A percentile compares a stretch with the other conserved stretches of the same genome.
Conservation (phyloP, 768 basidiomycete species). For the Mrakia hoshinonis region DNA sequence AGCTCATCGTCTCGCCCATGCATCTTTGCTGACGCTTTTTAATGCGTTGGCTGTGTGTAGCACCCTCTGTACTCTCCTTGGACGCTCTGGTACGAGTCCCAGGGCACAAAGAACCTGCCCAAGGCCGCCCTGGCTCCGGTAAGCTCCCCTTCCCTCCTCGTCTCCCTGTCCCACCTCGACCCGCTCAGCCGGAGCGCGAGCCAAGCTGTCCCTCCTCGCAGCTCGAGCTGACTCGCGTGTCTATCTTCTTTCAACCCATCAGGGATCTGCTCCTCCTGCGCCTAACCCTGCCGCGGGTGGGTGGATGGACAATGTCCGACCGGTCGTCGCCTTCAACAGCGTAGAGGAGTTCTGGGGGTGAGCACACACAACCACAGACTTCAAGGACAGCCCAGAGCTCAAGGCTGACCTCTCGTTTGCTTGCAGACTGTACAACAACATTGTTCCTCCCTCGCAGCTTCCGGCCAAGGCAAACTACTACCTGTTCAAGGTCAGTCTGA, state of each 20-base stretch:
- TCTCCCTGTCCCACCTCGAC: not conserved
- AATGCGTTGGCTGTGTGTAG: constrained; percentile 43
- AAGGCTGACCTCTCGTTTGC: constrained; percentile 3
- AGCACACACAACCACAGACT: constrained; percentile 36
- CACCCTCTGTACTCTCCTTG: constrained; percentile 89
- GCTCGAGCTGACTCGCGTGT: too few species aligned
- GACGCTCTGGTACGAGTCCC: constrained; percentile 98
- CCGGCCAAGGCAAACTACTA: constrained; percentile 99
- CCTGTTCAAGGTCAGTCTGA: constrained; percentile 73
- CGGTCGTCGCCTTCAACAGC: constrained; percentile 87
- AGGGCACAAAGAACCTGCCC: constrained; percentile 70
- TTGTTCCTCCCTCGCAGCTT: constrained; percentile 84
- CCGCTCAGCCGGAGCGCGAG: not conserved
- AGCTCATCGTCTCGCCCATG: constrained; percentile 27
- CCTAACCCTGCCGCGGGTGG: constrained; percentile 44
- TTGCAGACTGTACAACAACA: constrained; percentile 83
- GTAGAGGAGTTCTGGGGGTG: constrained; percentile 99
- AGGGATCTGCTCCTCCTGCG: constrained; percentile 46
- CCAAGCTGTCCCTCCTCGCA: not conserved
- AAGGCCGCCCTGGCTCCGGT: constrained; percentile 53
- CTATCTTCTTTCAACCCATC: constrained; percentile 36
- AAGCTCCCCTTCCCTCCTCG: not conserved
- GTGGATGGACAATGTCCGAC: constrained; percentile 99
- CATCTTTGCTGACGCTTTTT: constrained; percentile 20
- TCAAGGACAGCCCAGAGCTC: constrained; percentile 7